Evolutionary conservation across 441 rosid genomes (phyloP).

Genomic region (Adansonia grandidieri): DNA sequence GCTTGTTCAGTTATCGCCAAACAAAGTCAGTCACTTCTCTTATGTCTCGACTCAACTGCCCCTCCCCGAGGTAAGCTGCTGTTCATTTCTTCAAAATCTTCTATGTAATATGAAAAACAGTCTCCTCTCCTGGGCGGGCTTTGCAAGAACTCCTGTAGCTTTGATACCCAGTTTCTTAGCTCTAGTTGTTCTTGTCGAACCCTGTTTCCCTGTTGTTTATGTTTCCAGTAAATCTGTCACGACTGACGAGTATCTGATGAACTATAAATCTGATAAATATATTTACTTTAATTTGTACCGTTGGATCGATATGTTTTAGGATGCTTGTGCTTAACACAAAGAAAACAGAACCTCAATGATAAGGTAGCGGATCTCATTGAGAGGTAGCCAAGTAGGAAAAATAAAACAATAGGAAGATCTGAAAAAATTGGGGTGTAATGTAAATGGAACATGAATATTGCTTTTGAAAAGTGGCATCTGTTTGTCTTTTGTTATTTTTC

Average conservation of each 20-base stretch:
- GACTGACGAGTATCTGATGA: background rate
- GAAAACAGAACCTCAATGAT: background rate
- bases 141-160: background rate
- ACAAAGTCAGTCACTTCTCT: background rate
- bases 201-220: slow-evolving; percentile 2
- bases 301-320: background rate
- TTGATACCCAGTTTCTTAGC: background rate
- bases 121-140: background rate
- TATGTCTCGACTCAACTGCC: slow-evolving; percentile 15
- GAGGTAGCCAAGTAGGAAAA: background rate
- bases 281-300: background rate
- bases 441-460: background rate
- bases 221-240: background rate
- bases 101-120: background rate
- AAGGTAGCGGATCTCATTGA: background rate
- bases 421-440: background rate
- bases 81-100: background rate
- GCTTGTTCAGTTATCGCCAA: slow-evolving; percentile 28
- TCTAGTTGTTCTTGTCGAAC: background rate
- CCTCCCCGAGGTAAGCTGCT: slow-evolving; percentile 33
- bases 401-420: background rate
- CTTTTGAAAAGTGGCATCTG: background rate
- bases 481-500: background rate
- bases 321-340: background rate
- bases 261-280: background rate